A percentile compares a stretch with the other conserved stretches of the same genome.
phyloP scores from a whole-genome alignment of 148 eudicot genomes.

The Rhododendron ferrugineum region DNA sequence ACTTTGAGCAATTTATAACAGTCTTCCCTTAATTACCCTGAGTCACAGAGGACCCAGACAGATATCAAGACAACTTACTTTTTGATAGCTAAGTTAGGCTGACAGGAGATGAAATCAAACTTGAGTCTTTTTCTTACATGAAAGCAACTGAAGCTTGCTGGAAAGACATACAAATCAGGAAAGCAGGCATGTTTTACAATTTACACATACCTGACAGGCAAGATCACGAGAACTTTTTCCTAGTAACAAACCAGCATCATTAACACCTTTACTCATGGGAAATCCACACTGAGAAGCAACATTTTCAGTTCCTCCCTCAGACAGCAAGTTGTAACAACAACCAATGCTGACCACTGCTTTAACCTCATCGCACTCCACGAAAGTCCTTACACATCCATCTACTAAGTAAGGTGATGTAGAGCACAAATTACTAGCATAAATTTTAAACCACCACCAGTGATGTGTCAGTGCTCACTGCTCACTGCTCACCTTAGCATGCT shows the following conservation, averaged over 20 bases:
- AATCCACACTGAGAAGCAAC: slow-evolving; percentile 46
- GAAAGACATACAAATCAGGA: slow-evolving; percentile 2
- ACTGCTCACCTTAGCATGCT: slow-evolving; percentile 80
- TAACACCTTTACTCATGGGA: slow-evolving; percentile 70
- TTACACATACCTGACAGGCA: slow-evolving; percentile 77
- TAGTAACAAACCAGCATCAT: slow-evolving; percentile 40
- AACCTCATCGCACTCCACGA: slow-evolving; percentile 65
- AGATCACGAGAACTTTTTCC: slow-evolving; percentile 88
- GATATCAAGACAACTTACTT: neutral
- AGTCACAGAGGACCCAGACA: neutral
- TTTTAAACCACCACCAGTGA: neutral
- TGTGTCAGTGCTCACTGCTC: neutral
- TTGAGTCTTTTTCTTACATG: neutral
- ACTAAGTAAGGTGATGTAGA: neutral
- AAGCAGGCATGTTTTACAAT: neutral
- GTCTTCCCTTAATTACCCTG: neutral
- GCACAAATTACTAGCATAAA: neutral
- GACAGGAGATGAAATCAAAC: neutral
- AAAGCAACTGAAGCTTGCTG: neutral
- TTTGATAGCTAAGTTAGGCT: neutral
- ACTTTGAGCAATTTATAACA: neutral
- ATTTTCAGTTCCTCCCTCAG: slow-evolving; percentile 51
- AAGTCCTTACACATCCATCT: slow-evolving; percentile 37
- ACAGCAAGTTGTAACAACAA: slow-evolving; percentile 90
- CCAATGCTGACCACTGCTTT: slow-evolving; percentile 83